These are phyloP conservation scores for Solanum boliviense DNA, from an alignment of 257 asterid species.

Conservation along the genomic window DNA sequence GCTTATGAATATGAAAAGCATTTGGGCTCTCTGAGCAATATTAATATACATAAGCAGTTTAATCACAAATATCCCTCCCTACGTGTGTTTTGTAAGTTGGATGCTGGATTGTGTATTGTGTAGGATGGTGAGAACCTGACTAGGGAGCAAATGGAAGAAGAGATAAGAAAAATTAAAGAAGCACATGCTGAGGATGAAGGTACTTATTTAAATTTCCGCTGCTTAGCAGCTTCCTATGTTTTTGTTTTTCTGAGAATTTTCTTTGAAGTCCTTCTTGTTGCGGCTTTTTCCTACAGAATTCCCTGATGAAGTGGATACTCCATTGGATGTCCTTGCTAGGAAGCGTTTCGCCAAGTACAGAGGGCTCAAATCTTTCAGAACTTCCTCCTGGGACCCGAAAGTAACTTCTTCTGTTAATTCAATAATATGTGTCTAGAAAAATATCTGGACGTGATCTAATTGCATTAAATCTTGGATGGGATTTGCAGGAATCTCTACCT, in stretches of 20 bases:
- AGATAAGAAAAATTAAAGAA: constrained; percentile 77
- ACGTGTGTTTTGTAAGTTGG: background rate
- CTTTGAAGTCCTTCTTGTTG: constrained; percentile 1
- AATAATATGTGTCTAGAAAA: background rate
- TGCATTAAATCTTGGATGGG: constrained; percentile 3
- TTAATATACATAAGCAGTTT: background rate
- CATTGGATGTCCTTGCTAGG: constrained; percentile 80
- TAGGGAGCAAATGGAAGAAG: constrained; percentile 81
- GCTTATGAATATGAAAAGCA: background rate
- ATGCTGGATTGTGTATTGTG: constrained; percentile 6
- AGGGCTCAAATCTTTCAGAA: constrained; percentile 91
- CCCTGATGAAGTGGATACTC: constrained; percentile 98
- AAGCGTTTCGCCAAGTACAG: constrained; percentile 92
- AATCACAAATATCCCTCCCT: background rate
- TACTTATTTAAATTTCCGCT: constrained; percentile 8
- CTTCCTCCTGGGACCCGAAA: constrained; percentile 98
- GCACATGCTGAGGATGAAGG: constrained; percentile 95
- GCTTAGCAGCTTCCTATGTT: background rate
- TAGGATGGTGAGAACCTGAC: constrained; percentile 79
- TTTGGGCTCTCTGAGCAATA: background rate
- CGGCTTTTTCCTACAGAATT: constrained; percentile 35
- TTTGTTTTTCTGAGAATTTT: background rate
- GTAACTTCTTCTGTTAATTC: constrained; percentile 29
- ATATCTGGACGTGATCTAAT: background rate
- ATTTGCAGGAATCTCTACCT: constrained; percentile 87